Conservation (phyloP, 2,329 filamentous ascomycete species). For the Cordyceps farinosa region DNA sequence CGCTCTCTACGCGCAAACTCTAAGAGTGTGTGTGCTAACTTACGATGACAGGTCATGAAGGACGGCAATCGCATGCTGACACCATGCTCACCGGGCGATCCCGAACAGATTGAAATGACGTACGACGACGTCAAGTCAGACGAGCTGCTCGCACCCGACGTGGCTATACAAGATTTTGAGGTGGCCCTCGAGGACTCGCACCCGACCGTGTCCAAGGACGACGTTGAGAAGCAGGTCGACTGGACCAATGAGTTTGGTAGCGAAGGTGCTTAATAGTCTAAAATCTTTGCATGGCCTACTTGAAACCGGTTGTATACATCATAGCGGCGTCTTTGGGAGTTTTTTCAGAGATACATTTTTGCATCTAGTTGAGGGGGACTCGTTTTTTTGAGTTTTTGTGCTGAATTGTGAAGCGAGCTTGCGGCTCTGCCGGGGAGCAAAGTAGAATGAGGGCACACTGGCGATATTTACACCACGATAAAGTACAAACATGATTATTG, state of each 20-base stretch:
- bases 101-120: constrained; percentile 83
- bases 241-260: constrained; percentile 97
- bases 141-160: constrained; percentile 77
- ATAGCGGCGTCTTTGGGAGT: constrained; percentile 19
- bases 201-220: constrained; percentile 85
- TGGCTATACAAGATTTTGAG: constrained; percentile 87
- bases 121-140: constrained; percentile 87
- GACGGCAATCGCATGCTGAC: constrained; percentile 69
- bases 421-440: not conserved
- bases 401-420: constrained; percentile 1
- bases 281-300: not conserved
- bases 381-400: not conserved
- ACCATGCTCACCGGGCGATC: constrained; percentile 89
- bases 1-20: too few species aligned
- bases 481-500: not conserved
- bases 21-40: not conserved
- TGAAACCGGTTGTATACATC: constrained; percentile 13
- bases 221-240: constrained; percentile 78
- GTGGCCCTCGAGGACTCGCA: constrained; percentile 84
- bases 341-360: constrained; percentile 15
- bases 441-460: not conserved
- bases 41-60: constrained; percentile 56
- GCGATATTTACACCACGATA: not conserved
- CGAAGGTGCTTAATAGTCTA: constrained; percentile 59
- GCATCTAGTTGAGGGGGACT: constrained; percentile 10